Percentiles rank a stretch among this genome's conserved stretches.
These are phyloP conservation scores for Lactarius psammicola DNA, from an alignment of 768 basidiomycete species.

Conservation along the genomic window DNA sequence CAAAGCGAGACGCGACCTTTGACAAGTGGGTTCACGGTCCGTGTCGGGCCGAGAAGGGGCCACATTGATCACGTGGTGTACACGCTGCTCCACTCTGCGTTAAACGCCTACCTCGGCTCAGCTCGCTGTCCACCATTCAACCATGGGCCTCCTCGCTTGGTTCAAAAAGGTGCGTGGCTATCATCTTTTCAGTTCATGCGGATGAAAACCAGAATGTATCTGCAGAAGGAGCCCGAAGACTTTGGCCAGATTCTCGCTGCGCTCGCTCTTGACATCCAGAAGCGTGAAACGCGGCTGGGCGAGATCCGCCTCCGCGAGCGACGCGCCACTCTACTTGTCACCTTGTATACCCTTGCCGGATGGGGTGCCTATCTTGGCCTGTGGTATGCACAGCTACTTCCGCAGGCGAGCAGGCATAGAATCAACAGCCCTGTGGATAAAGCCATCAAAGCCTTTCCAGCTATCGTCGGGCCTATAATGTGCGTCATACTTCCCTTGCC, in stretches of 20 bases:
- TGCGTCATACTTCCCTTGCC: constrained; percentile 42
- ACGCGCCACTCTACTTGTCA: constrained; percentile 70
- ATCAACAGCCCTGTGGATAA: constrained; percentile 39
- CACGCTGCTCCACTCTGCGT: too few species aligned
- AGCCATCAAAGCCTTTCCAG: constrained; percentile 52
- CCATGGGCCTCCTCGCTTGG: constrained; percentile 30
- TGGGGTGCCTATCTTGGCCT: constrained; percentile 73
- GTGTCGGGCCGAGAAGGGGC: background rate
- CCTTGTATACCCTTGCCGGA: constrained; percentile 69
- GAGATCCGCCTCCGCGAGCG: constrained; percentile 87
- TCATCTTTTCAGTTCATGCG: background rate
- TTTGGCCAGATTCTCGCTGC: constrained; percentile 70
- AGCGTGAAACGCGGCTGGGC: constrained; percentile 68
- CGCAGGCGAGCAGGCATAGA: constrained; percentile 38
- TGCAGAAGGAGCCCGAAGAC: constrained; percentile 61
- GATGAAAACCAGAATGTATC: background rate
- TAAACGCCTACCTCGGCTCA: constrained; percentile 6
- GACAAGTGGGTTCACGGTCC: background rate
- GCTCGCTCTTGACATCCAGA: constrained; percentile 66
- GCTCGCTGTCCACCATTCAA: background rate
- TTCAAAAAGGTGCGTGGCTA: constrained; percentile 29
- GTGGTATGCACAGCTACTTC: constrained; percentile 67
- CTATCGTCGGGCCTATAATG: constrained; percentile 75
- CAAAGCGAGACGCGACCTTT: background rate
- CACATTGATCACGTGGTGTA: background rate